phyloP scores from a whole-genome alignment of 768 basidiomycete genomes.

The Kwoniella europaea region DNA sequence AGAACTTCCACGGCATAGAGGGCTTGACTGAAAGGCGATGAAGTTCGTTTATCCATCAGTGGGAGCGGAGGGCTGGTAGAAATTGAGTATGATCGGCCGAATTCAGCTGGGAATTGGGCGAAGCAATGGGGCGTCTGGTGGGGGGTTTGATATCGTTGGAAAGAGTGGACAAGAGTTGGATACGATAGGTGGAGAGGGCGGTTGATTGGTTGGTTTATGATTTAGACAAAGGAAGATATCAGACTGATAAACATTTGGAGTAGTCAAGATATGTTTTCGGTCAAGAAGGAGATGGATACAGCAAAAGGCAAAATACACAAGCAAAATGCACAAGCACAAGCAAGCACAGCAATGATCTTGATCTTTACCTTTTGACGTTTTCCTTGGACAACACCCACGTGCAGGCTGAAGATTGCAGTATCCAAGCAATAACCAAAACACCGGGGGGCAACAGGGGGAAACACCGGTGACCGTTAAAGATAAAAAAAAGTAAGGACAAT shows the following conservation, averaged over 20 bases:
- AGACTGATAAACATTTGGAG: not conserved
- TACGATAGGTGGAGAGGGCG: not conserved
- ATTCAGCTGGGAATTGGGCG: not conserved
- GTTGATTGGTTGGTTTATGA: not conserved
- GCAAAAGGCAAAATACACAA: not conserved
- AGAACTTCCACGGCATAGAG: slow-evolving; percentile 9
- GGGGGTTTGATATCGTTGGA: not conserved
- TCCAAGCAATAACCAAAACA: not conserved
- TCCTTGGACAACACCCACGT: not conserved
- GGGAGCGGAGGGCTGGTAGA: not conserved
- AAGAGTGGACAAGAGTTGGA: not conserved
- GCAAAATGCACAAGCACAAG: too few relatives aligned
- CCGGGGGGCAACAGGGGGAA: not conserved
- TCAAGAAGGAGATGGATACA: not conserved
- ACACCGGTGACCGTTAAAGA: not conserved
- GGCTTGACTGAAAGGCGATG: slow-evolving; percentile 11
- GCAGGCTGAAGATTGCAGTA: not conserved
- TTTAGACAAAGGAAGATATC: not conserved
- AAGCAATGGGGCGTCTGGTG: not conserved
- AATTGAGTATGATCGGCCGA: too few relatives aligned
- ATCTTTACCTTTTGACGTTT: not conserved
- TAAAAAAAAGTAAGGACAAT: too few relatives aligned
- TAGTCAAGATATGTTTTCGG: not conserved
- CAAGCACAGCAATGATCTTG: not conserved
- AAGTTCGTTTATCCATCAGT: slow-evolving; percentile 10